Evolutionary conservation across 768 basidiomycete genomes (phyloP), one percentile per base, ranked within the genome.

Genomic region (Chalciporus chontae): DNA sequence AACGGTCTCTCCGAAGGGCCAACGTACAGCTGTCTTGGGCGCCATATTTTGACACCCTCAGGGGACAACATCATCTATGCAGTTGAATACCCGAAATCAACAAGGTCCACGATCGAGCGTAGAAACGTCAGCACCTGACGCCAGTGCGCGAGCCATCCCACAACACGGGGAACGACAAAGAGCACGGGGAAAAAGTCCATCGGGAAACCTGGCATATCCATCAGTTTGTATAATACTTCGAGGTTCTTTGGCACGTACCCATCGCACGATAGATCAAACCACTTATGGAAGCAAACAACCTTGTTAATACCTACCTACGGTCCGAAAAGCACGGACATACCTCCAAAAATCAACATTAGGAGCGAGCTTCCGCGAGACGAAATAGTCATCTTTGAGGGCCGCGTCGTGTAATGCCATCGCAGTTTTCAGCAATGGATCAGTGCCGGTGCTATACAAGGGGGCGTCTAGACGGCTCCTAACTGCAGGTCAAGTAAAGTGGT

Each of bases 121-220:
- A 45, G 23, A 40, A 48, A 17, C 10, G 26, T 14, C 54, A 68
- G 46, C 48, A 83, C 87, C 78, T 90, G 89, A 47, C 89, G 77
- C 92, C 92, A 94, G 67, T 94, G 92, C 0, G 91, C 89, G 8
- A 94, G 74, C 93, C 92, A 94, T 17, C 93, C 92, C 23, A 91
- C 90, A 8, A 95, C 90, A 18, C 93, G 82, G 2, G 93, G 93
- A 3, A 95, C 91, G 17, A 85, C 91, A 62, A 95, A 95, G 27
- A 95, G 72, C 18, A 95, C 92, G 0, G 93, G 92, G 82, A 94
- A 94, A 69, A 89, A 94, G 71, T 95, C 93, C 56, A 89, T 77
- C 2, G 93, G 93, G 78, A 94, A 94, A 39, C 92, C 89, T 89
- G 42, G 40, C n/a, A 36, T 17, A 19, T 27, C 38, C 26, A 55